Evolutionary conservation across 495 filamentous ascomycete species (phyloP), one percentile per base, ranked within the genome.

Genomic region (Trypethelium eluteriae): DNA sequence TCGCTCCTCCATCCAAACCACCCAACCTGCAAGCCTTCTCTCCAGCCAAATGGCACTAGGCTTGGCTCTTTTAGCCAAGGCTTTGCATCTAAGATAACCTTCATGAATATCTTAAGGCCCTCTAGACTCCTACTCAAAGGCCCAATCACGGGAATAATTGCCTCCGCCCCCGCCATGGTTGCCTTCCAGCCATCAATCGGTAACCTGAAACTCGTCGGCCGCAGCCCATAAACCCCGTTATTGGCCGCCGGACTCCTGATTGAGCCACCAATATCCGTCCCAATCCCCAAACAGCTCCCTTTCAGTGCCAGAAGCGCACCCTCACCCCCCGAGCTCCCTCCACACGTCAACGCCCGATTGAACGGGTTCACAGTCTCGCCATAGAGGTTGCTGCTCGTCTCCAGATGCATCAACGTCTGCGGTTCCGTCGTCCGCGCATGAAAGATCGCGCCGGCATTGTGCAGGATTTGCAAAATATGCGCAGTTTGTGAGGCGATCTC

Each of bases 291-390:
- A 38, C 81, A 76, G 41, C 82, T 85, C 2, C 86, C 87, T 1
- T 82, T 73, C 1, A 84, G 74, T 0, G 79, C 85, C 44, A 89
- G 68, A n/a, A 90, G 76, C 0, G 87, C 84, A 0, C 80, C 83
- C 72, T 91, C 88, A 59, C 88, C 88, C 14, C 87, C 86, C 1
- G 84, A 85, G 56, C 83, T 86, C 0, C 87, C 88, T 5, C 88
- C 88, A 3, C 81, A 73, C 10, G 83, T 88, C 38, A 89, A 71
- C 0, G 72, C 74, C 5, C 74, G 78, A 71, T 88, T 86, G 65
- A 79, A 76, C 0, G 87, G 84, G 70, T 86, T 85, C 9, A 83
- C 75, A 0, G 85, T 85, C 18, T 76, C 79, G 66, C 84, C 85
- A 68, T 84, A 88, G 16, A 88, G 64, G 68, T 86, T 86, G 66